Evolutionary conservation across 768 basidiomycete genomes (phyloP).

Genomic region (Rhizopogon rudus): DNA sequence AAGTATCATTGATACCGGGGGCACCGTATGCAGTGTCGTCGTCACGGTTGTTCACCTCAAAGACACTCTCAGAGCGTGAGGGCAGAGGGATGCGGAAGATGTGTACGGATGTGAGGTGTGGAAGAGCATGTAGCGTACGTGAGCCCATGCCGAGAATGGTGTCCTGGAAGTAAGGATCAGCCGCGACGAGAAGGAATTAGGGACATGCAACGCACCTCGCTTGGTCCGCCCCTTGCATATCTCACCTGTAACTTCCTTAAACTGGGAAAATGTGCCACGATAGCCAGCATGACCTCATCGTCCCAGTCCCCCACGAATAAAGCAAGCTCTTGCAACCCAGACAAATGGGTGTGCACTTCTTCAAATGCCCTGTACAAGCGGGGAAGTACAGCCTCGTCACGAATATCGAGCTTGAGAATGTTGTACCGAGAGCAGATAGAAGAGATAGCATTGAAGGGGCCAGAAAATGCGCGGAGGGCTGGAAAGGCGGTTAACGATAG

Average conservation of each 20-base stretch:
- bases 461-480: conserved; percentile 15
- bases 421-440: conserved; percentile 15
- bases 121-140: conserved; percentile 34
- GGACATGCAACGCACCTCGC: conserved; percentile 31
- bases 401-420: conserved; percentile 17
- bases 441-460: conserved; percentile 22
- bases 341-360: background rate
- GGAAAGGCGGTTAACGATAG: conserved; percentile 16
- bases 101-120: conserved; percentile 32
- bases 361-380: conserved; percentile 20
- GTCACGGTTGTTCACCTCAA: background rate
- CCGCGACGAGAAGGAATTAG: background rate
- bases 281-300: conserved; percentile 39
- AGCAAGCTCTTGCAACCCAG: conserved; percentile 24
- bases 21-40: conserved; percentile 2
- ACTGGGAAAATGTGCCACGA: conserved; percentile 31
- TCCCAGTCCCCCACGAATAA: conserved; percentile 40
- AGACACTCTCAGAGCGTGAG: background rate
- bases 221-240: conserved; percentile 32
- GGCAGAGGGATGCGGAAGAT: conserved; percentile 21
- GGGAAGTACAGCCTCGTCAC: conserved; percentile 15
- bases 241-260: conserved; percentile 36
- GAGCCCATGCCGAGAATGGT: conserved; percentile 39
- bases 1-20: background rate
- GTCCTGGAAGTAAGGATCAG: conserved; percentile 19